Evolutionary conservation across 176 grass and related monocot species (phyloP), one percentile per base, ranked within the genome.

Genomic region (Lolium perenne): DNA sequence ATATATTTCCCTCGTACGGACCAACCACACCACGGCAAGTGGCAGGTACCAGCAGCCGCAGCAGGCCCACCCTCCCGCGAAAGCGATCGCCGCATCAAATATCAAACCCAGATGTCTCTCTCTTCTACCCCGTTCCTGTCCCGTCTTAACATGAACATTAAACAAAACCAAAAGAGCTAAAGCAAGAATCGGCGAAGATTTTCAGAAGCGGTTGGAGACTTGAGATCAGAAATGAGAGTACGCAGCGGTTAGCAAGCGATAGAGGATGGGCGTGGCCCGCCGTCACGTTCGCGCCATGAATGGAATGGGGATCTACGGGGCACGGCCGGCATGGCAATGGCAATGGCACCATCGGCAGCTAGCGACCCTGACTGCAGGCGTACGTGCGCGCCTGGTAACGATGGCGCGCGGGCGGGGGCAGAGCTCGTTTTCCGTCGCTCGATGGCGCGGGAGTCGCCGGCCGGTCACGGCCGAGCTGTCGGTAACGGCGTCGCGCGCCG

Each of bases 391-490:
- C 74, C 8, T 38, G 50, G 74, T 11, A 56, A 0, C 54, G 76
- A n/a, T 58, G 54, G 59, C 8, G 61, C 43, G 79, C 45, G 3
- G 22, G 74, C 26, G 51, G 10, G 58, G 15, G 45, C 15, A 25
- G 2, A 12, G 55, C 58, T 80, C 58, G 58, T 45, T 43, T 38
- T 41, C 51, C 1, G 13, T 65, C 14, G 78, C 78, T 16, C 15
- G 7, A 10, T 47, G 20, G 38, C 51, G 77, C 83, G 78, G 88
- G 41, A 83, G 53, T 51, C 83, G 0, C 88, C 83, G 77, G 83
- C 50, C 25, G 61, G 71, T 8, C 83, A 86, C 72, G 88, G 83
- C 79, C 21, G 63, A n/a, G 63, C 72, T 86, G 88, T 90, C 88
- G 79, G 88, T 35, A 82, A 18, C 62, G 45, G 1, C 73, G 73